A percentile compares a stretch with the other conserved stretches of the same genome.
These are phyloP conservation scores for Moesziomyces aphidis DNA, from an alignment of 1,284 basidiomycete genomes.

Conservation along the genomic window DNA sequence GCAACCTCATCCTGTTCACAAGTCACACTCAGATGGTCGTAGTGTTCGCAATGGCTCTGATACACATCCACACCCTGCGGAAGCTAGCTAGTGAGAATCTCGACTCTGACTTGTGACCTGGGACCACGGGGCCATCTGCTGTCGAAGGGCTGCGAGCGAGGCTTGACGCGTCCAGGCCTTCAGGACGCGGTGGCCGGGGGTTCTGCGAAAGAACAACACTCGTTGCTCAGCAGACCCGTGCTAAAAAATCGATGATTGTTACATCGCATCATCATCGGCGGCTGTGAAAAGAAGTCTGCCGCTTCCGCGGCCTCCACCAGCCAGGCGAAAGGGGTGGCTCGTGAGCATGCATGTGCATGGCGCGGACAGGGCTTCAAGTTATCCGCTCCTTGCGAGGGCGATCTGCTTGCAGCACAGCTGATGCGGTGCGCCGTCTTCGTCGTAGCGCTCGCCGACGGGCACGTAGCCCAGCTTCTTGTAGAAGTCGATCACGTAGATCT, in stretches of 20 bases:
- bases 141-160: no score
- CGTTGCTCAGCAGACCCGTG: no score
- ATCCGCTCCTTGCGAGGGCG: conserved; percentile 9
- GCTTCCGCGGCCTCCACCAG: not conserved
- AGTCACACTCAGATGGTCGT: not conserved
- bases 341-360: not conserved
- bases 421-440: conserved; percentile 47
- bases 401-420: conserved; percentile 44
- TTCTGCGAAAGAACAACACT: not conserved
- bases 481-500: conserved; percentile 39
- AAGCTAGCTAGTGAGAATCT: no score
- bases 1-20: not conserved
- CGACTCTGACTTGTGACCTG: no score
- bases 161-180: not conserved
- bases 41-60: no score
- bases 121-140: no score
- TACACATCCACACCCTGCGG: no score
- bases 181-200: not conserved
- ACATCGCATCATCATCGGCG: no score
- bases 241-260: no score
- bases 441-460: conserved; percentile 38
- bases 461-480: conserved; percentile 41
- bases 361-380: no score
- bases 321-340: not conserved
- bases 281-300: no score